Evolutionary conservation across 2,329 filamentous ascomycete species (phyloP).

Genomic region (Nectriaceae sp.): DNA sequence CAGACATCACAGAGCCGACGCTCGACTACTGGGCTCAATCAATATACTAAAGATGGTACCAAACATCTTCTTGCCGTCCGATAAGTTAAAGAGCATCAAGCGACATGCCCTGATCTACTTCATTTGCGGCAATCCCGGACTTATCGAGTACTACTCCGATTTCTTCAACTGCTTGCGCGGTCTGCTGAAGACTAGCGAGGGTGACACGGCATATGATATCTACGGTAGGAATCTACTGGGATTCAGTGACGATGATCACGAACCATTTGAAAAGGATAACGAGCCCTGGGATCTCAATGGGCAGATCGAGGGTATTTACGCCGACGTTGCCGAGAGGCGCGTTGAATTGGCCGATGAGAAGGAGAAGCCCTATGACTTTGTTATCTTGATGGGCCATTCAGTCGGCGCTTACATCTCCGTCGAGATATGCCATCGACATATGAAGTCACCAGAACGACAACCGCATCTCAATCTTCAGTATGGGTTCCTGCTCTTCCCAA

Average conservation of each 20-base stretch:
- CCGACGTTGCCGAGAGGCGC: conserved; percentile 36
- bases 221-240: conserved; percentile 60
- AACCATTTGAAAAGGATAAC: conserved; percentile 43
- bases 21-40: background rate
- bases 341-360: conserved; percentile 28
- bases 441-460: conserved; percentile 35
- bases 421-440: conserved; percentile 64
- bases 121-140: conserved; percentile 75
- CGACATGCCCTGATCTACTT: conserved; percentile 64
- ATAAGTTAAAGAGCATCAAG: conserved; percentile 16
- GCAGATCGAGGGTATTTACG: conserved; percentile 51
- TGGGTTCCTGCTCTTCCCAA: conserved; percentile 72
- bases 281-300: conserved; percentile 54
- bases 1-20: too few relatives aligned
- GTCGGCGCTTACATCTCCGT: conserved; percentile 73
- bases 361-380: conserved; percentile 50
- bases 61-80: conserved; percentile 33
- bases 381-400: conserved; percentile 73
- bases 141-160: conserved; percentile 71
- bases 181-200: conserved; percentile 49
- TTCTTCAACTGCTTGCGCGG: conserved; percentile 63
- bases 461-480: conserved; percentile 46
- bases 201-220: conserved; percentile 50
- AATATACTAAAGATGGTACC: conserved; percentile 19
- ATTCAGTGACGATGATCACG: conserved; percentile 56